These are phyloP conservation scores for Cyclostephanos invisitatus DNA, from an alignment of 108 stramenopile species.

Conservation along the genomic window DNA sequence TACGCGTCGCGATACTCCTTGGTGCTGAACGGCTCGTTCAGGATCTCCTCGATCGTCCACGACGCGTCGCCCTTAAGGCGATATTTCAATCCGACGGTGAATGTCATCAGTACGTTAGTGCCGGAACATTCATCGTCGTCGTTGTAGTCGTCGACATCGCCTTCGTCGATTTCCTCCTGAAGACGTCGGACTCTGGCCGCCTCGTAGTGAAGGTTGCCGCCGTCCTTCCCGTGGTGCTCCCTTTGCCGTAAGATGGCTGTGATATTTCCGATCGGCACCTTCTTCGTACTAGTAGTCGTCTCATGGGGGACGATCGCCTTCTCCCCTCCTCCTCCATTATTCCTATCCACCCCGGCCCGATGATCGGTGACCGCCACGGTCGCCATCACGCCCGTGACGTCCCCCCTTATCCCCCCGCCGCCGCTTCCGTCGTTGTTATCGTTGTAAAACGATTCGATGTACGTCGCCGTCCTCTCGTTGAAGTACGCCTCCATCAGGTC, in stretches of 20 bases:
- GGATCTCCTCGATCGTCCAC: neutral
- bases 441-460: slow-evolving; percentile 33
- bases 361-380: slow-evolving; percentile 5
- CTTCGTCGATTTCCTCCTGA: neutral
- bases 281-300: neutral
- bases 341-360: neutral
- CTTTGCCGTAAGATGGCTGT: neutral
- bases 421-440: neutral
- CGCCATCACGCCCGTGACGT: slow-evolving; percentile 11
- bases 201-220: neutral
- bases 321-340: no score
- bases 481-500: neutral
- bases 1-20: slow-evolving; percentile 5
- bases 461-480: slow-evolving; percentile 8
- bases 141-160: neutral
- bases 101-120: neutral
- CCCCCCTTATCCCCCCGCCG: neutral
- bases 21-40: slow-evolving; percentile 12
- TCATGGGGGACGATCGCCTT: no score
- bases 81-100: neutral
- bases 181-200: neutral
- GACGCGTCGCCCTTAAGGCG: neutral
- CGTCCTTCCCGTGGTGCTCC: neutral
- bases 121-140: neutral
- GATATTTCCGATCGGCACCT: neutral